Evolutionary conservation across 331 rosid species (phyloP).

Genomic region (Prunus yedoensis): DNA sequence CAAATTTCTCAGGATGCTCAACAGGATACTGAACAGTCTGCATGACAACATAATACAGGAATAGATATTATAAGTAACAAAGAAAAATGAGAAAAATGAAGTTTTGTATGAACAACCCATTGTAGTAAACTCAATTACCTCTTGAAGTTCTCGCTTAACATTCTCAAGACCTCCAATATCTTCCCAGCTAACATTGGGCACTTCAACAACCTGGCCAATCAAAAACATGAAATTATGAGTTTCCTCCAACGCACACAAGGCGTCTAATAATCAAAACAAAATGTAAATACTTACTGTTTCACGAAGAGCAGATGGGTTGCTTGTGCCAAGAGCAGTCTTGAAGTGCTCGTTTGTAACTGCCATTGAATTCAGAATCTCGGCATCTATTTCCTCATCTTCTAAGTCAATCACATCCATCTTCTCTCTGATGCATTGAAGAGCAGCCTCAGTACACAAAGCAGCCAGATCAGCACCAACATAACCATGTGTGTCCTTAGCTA

Average conservation of each 20-base stretch:
- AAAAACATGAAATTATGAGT: constrained; percentile 20
- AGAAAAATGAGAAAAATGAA: constrained; percentile 1
- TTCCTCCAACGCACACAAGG: not conserved
- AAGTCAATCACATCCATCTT: constrained; percentile 97
- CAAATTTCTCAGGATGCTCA: constrained; percentile 98
- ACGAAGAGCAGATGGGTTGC: constrained; percentile 98
- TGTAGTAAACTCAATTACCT: constrained; percentile 47
- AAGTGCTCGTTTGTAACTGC: constrained; percentile 96
- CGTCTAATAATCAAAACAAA: not conserved
- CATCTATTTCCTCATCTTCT: constrained; percentile 94
- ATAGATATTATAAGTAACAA: not conserved
- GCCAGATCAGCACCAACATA: constrained; percentile 98
- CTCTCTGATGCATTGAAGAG: constrained; percentile 96
- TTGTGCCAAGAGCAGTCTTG: constrained; percentile 88
- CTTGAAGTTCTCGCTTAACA: constrained; percentile 97
- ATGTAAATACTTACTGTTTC: constrained; percentile 68
- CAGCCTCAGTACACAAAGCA: constrained; percentile 97
- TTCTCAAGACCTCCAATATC: constrained; percentile 98
- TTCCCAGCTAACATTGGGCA: constrained; percentile 93
- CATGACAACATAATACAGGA: constrained; percentile 21
- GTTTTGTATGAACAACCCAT: not conserved
- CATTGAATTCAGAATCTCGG: constrained; percentile 94
- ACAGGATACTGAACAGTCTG: constrained; percentile 99
- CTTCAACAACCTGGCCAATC: constrained; percentile 82
- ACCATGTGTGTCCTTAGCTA: constrained; percentile 88